phyloP scores from a whole-genome alignment of 2,329 filamentous ascomycete genomes.

The Plectosphaerella sp. region DNA sequence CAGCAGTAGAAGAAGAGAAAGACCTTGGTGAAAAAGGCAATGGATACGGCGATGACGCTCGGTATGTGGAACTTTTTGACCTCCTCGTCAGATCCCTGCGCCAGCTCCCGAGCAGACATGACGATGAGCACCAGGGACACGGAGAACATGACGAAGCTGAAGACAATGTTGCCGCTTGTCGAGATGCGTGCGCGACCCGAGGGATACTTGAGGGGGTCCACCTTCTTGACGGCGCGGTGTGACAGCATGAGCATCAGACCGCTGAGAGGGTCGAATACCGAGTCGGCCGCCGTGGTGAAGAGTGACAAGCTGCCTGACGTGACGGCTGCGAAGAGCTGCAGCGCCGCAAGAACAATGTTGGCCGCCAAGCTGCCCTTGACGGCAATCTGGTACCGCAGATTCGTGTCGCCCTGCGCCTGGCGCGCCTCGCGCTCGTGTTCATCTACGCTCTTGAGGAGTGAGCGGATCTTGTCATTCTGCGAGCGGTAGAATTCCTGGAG shows the following conservation, averaged over 20 bases:
- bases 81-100: constrained; percentile 38
- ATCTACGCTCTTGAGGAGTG: constrained; percentile 86
- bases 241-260: constrained; percentile 85
- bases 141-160: constrained; percentile 92
- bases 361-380: constrained; percentile 68
- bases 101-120: constrained; percentile 71
- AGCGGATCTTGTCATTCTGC: constrained; percentile 92
- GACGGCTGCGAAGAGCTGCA: constrained; percentile 87
- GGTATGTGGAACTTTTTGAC: constrained; percentile 71
- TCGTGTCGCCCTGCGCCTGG: constrained; percentile 76
- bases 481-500: constrained; percentile 80
- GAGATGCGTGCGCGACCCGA: constrained; percentile 92
- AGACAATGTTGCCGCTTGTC: constrained; percentile 91
- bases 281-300: constrained; percentile 96
- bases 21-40: constrained; percentile 84
- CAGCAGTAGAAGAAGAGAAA: constrained; percentile 87
- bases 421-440: constrained; percentile 80
- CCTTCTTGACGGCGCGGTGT: constrained; percentile 80
- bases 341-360: constrained; percentile 70
- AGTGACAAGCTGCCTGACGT: constrained; percentile 88
- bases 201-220: constrained; percentile 82
- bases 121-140: constrained; percentile 92
- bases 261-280: constrained; percentile 86
- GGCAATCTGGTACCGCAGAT: constrained; percentile 67
- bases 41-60: constrained; percentile 76